phyloP scores from a whole-genome alignment of 2,329 filamentous ascomycete genomes.

The Penicillium sp. region DNA sequence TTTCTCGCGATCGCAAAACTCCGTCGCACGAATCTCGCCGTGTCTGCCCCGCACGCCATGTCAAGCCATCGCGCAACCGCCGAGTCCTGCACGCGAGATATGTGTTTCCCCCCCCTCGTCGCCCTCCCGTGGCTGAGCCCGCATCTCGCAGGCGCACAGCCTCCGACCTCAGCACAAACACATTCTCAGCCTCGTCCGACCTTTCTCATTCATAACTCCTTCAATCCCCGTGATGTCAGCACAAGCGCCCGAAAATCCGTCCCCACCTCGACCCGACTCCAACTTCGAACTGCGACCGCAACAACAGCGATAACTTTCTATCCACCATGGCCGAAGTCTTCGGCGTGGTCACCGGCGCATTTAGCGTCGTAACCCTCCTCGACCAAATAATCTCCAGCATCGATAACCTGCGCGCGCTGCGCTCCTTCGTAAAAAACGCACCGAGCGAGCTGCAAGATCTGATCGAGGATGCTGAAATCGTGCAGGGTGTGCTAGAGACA shows the following conservation, averaged over 20 bases:
- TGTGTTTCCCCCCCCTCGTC: too few species aligned
- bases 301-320: background rate
- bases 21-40: background rate
- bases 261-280: too few species aligned
- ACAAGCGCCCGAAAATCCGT: background rate
- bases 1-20: background rate
- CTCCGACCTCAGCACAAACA: background rate
- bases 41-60: background rate
- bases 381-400: background rate
- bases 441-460: background rate
- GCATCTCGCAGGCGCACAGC: background rate
- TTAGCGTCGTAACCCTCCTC: background rate
- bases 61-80: background rate
- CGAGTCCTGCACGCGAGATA: too few species aligned
- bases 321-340: background rate
- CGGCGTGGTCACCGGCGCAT: background rate
- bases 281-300: too few species aligned
- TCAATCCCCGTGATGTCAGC: background rate
- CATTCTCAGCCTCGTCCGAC: background rate
- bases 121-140: background rate
- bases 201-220: background rate
- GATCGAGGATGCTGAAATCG: slow-evolving; percentile 1
- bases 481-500: background rate
- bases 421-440: background rate
- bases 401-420: background rate